Evolutionary conservation across 148 eudicot genomes (phyloP).

Genomic region (Rhododendron ovatum): DNA sequence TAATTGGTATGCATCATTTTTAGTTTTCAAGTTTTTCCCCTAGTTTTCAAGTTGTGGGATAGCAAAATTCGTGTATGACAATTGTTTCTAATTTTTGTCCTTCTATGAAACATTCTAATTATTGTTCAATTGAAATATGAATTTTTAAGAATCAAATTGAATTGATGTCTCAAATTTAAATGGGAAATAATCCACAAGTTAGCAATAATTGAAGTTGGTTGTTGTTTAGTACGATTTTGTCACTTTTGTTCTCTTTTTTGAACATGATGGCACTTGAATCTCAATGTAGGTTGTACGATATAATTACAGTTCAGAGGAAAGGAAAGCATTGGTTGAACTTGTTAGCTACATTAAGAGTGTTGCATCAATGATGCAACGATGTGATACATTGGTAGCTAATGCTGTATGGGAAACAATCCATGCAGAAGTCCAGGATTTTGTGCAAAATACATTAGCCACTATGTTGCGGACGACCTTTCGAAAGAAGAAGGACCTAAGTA

Average conservation of each 20-base stretch:
- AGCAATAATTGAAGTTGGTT: background rate
- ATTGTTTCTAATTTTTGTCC: background rate
- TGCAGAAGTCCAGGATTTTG: slow-evolving; percentile 98
- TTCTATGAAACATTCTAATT: background rate
- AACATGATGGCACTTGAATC: background rate
- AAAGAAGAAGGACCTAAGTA: slow-evolving; percentile 88
- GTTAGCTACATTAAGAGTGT: slow-evolving; percentile 89
- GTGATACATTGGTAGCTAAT: slow-evolving; percentile 89
- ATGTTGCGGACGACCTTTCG: slow-evolving; percentile 94
- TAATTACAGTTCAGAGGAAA: slow-evolving; percentile 84
- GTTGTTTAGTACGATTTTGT: background rate
- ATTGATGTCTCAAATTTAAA: background rate
- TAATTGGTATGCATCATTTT: background rate
- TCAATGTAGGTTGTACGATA: slow-evolving; percentile 79
- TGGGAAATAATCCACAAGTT: background rate
- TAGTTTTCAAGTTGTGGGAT: background rate
- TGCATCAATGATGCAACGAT: slow-evolving; percentile 85
- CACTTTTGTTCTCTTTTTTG: background rate
- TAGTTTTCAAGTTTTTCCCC: background rate
- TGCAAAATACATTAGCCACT: slow-evolving; percentile 85
- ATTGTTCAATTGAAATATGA: background rate
- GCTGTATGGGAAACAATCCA: slow-evolving; percentile 98
- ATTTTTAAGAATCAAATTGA: background rate
- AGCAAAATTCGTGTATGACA: background rate
- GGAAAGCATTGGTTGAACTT: slow-evolving; percentile 90